Percentiles rank a stretch among this genome's conserved stretches.
phyloP scores from a whole-genome alignment of 2,329 filamentous ascomycete genomes.

The Basipetospora chlamydospora region DNA sequence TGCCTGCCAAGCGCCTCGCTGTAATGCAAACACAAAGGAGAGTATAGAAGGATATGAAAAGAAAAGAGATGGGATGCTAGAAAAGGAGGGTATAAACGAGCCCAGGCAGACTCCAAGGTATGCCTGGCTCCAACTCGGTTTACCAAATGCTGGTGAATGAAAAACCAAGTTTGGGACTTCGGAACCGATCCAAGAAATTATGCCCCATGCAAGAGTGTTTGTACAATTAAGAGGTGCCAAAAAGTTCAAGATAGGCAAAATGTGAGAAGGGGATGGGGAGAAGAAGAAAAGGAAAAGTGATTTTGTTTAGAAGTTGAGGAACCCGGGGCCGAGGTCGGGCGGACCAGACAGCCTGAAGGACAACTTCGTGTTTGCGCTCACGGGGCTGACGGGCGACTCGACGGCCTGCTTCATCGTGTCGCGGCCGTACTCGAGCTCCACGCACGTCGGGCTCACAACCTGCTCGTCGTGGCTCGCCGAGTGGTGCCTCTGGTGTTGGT shows the following conservation, averaged over 20 bases:
- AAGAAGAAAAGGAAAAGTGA: too few relatives aligned
- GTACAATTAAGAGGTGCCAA: neutral
- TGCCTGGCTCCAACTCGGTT: too few relatives aligned
- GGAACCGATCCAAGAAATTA: too few relatives aligned
- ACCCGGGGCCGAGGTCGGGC: conserved; percentile 1
- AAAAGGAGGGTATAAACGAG: neutral
- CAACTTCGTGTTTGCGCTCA: neutral
- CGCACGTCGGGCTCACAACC: neutral
- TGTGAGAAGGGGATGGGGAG: neutral
- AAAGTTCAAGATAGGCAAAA: neutral
- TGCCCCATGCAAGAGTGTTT: too few relatives aligned
- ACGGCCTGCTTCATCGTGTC: conserved; percentile 6
- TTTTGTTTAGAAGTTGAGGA: conserved; percentile 5
- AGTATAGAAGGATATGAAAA: neutral
- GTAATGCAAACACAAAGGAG: too few relatives aligned
- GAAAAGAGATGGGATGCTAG: neutral
- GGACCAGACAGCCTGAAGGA: conserved; percentile 1
- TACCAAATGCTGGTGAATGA: too few relatives aligned
- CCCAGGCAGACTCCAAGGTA: too few relatives aligned
- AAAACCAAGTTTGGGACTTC: too few relatives aligned
- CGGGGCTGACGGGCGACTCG: neutral
- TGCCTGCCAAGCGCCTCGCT: too few relatives aligned
- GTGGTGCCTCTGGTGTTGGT: too few relatives aligned
- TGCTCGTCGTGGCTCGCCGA: too few relatives aligned
- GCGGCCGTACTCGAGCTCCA: conserved; percentile 2